Percentiles rank a stretch among this genome's conserved stretches.
Conservation (phyloP, 176 grass and related monocot genomes). For the Carex kokanica region DNA sequence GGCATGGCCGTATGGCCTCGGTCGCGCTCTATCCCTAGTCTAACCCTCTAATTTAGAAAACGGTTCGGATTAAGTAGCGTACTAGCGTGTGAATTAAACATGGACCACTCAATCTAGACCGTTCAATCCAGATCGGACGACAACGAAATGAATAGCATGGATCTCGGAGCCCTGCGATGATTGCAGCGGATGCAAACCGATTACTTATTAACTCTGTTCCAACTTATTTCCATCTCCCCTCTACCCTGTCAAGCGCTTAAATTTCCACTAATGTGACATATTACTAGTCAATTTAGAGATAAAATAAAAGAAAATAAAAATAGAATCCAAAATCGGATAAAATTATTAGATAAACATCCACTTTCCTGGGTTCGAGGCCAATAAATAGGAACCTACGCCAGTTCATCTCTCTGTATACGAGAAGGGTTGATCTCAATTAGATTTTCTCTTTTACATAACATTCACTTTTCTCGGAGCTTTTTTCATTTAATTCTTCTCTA, state of each 20-base stretch:
- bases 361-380: conserved; percentile 13
- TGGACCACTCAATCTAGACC: background rate
- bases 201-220: background rate
- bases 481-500: background rate
- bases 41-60: conserved; percentile 18
- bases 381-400: conserved; percentile 20
- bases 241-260: background rate
- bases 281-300: conserved; percentile 12
- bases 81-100: background rate
- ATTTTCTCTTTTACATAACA: background rate
- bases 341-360: background rate
- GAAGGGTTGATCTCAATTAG: background rate
- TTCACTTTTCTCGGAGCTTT: background rate
- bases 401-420: background rate
- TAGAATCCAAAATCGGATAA: background rate
- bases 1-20: background rate
- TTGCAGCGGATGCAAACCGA: background rate
- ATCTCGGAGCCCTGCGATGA: background rate
- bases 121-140: background rate
- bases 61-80: background rate
- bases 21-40: background rate
- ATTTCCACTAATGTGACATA: background rate
- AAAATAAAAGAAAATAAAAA: background rate
- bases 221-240: conserved; percentile 1
- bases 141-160: background rate